Base-by-base conservation (phyloP, 1,139 yeast genomes). In the Lipomyces yarrowii region DNA sequence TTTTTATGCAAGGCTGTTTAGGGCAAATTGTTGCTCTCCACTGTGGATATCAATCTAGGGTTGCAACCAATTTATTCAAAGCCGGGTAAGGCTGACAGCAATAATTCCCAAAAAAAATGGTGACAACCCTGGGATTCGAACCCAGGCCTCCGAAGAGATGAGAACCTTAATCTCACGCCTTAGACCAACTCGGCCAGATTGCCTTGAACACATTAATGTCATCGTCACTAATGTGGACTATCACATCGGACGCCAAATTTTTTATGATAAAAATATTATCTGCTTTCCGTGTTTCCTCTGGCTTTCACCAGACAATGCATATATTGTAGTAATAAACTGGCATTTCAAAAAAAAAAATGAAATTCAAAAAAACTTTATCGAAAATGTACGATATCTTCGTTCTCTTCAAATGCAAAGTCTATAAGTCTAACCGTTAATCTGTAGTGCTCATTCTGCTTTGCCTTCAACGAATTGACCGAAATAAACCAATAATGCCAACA, bases 71-170 rank as follows among this genome's bases (percentile, higher is more conserved):
- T 13, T 4, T n/a, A n/a, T n/a, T 0, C 11, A 33, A 15, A 10
- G 10, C 32, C 32, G 53, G 62, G 21, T 18, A 56, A 56, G 21
- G 1, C n/a, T 15, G 3, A 52, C 0, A 0, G 13, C 1, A 51
- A 3, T 11, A 26, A n/a, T n/a, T 18, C 18, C 70, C 69, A 61
- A 71, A 74, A 76, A 73, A 74, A 72, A 71, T 74, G 73, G 71
- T 82, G 86, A 83, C 82, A 82, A 82, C 84, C 84, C 85, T 83
- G 86, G 84, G 86, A 82, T 83, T 83, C 85, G 86, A 83, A 83
- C 86, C 83, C 86, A 83, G 86, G 86, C 86, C 85, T 82, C 86
- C 86, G 86, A 77, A 83, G 86, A 83, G 85, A 83, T 83, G 85
- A 83, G 86, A 85, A 83, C 86, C 86, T 83, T 83, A 83, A 83